phyloP scores from a whole-genome alignment of 2,329 filamentous ascomycete genomes.

The Didymella sp. region DNA sequence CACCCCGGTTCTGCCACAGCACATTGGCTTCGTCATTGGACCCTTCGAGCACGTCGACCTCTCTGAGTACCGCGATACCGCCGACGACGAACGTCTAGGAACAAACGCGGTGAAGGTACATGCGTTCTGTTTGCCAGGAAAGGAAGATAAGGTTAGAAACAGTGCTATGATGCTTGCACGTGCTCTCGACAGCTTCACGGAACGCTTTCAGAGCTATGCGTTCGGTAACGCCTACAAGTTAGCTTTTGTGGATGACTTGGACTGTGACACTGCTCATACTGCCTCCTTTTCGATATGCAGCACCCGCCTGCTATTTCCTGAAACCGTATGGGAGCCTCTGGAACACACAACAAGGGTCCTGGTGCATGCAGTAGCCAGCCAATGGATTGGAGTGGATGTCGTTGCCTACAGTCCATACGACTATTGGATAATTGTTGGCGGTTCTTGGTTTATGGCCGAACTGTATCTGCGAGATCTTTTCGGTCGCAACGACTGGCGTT shows the following conservation, averaged over 20 bases:
- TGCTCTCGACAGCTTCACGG: constrained; percentile 89
- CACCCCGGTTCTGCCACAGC: constrained; percentile 76
- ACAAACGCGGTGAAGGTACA: constrained; percentile 87
- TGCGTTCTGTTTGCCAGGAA: constrained; percentile 87
- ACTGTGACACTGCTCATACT: constrained; percentile 75
- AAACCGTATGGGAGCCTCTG: constrained; percentile 84
- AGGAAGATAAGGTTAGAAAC: constrained; percentile 81
- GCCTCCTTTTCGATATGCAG: constrained; percentile 89
- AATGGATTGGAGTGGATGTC: constrained; percentile 95
- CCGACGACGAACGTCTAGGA: constrained; percentile 89
- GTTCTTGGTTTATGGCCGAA: constrained; percentile 94
- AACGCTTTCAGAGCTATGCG: constrained; percentile 88
- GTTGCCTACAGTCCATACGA: constrained; percentile 82
- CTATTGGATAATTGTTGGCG: constrained; percentile 86
- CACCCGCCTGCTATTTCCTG: constrained; percentile 81
- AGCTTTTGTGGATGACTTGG: constrained; percentile 90
- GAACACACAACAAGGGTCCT: constrained; percentile 81
- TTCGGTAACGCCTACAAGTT: constrained; percentile 86
- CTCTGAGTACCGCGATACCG: constrained; percentile 84
- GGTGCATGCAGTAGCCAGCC: constrained; percentile 83
- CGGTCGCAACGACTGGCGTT: constrained; percentile 94
- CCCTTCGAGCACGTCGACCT: constrained; percentile 95
- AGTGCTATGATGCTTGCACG: constrained; percentile 82
- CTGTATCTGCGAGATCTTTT: constrained; percentile 88
- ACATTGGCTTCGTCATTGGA: constrained; percentile 91